Base-by-base conservation (phyloP, 2,329 filamentous ascomycete genomes). In the Fusarium bactridioides region DNA sequence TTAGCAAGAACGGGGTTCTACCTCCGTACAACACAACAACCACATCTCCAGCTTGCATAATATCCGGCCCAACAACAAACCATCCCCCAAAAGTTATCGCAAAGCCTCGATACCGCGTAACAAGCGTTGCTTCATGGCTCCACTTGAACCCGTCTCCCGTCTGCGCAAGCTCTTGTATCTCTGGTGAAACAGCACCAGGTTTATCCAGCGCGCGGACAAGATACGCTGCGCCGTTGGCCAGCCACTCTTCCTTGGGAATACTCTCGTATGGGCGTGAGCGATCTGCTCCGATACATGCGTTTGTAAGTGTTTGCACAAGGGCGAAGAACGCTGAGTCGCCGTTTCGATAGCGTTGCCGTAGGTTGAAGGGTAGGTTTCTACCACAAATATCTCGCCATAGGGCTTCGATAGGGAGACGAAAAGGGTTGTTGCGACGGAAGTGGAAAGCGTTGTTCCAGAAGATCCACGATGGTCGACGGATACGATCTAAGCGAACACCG, bases 61-160 rank as follows among this genome's bases (percentile, higher is more conserved):
- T 69, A 35, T 80, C 77, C 21, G 81, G 80, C 2, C 80, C 81
- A 10, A 82, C 64, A 35, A 82, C 76, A 55, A 77, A 82, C 69
- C 79, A 76, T 1, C 80, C 79, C 12, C 70, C 62, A n/a, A 47
- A 56, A 2, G 81, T 82, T 25, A 80, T 65, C 18, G 76, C 80
- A 63, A 82, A 80, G 33, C 73, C 75, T 13, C 81, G 72, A 61
- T 81, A 78, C 37, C 80, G 73, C n/a, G 80, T 77, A 11, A 81
- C 72, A 25, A 82, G 77, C 5, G 79, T 80, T 21, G 80, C 80
- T 35, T 80, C 79, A 54, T 80, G 80, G 50, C 79, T 80, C 80
- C 80, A 80, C 61, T 78, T 78, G 69, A 80, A 80, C 10, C 77
- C 74, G 41, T 81, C 77, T 19, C 79, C 80, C 5, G 61, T 58